These are phyloP conservation scores for Taiozyma sp. DNA, from an alignment of 1,139 yeast genomes.

Conservation along the genomic window DNA sequence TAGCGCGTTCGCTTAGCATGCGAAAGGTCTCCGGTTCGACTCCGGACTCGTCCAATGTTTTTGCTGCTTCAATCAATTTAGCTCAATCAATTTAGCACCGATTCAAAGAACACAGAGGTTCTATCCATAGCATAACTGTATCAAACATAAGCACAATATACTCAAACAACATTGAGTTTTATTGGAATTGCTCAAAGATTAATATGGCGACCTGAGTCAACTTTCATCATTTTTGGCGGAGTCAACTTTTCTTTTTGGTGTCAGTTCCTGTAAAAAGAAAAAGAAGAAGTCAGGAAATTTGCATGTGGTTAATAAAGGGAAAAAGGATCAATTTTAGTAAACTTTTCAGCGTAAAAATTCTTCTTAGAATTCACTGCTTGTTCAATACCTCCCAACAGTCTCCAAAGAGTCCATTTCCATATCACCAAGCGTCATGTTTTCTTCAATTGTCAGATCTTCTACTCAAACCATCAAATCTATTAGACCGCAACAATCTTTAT, in stretches of 20 bases:
- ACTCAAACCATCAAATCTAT: not conserved
- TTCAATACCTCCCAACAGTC: not conserved
- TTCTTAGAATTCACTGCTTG: not conserved
- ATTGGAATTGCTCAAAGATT: too few relatives aligned
- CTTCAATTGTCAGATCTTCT: not conserved
- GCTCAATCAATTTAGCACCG: too few relatives aligned
- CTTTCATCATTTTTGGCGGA: not conserved
- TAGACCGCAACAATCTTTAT: slow-evolving; percentile 1
- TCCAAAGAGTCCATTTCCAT: too few relatives aligned
- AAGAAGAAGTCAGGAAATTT: not conserved
- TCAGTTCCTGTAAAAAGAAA: too few relatives aligned
- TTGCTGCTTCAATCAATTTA: too few relatives aligned
- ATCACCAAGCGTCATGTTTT: not conserved
- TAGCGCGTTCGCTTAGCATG: slow-evolving; percentile 91
- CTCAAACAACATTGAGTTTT: too few relatives aligned
- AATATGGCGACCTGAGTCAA: too few relatives aligned
- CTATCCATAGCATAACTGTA: too few relatives aligned
- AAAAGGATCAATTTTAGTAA: not conserved
- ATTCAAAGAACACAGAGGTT: too few relatives aligned
- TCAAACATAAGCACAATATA: too few relatives aligned
- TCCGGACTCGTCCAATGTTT: slow-evolving; percentile 74
- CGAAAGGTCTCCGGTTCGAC: slow-evolving; percentile 88
- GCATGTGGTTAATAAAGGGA: not conserved
- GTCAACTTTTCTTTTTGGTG: not conserved
- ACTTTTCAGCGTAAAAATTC: not conserved